Evolutionary conservation across 257 asterid species (phyloP).

Genomic region (Nicotiana benthamiana): DNA sequence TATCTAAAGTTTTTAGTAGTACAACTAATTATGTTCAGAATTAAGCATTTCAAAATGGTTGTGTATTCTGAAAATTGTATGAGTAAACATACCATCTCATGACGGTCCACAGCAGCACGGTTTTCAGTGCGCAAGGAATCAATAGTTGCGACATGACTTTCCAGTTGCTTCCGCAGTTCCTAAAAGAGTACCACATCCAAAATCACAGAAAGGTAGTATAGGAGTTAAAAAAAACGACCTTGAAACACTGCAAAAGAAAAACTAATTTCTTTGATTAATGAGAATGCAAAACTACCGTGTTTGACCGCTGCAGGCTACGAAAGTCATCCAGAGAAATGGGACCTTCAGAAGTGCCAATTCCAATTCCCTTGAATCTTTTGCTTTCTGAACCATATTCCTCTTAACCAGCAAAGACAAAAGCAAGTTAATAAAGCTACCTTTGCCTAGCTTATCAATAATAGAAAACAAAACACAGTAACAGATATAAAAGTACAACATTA

Average conservation of each 20-base stretch:
- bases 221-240: neutral
- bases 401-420: constrained; percentile 22
- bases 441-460: neutral
- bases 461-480: neutral
- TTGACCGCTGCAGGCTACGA: constrained; percentile 87
- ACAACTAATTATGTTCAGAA: neutral
- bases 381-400: constrained; percentile 61
- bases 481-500: neutral
- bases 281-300: constrained; percentile 41
- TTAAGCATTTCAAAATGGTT: neutral
- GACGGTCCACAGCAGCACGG: constrained; percentile 56
- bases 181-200: constrained; percentile 21
- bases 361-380: constrained; percentile 91
- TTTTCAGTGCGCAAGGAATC: constrained; percentile 58
- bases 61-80: neutral
- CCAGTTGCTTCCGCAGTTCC: constrained; percentile 91
- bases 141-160: constrained; percentile 58
- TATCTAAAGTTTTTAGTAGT: neutral
- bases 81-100: constrained; percentile 55
- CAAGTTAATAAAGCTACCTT: constrained; percentile 1
- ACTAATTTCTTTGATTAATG: neutral
- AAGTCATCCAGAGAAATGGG: constrained; percentile 95
- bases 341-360: constrained; percentile 86
- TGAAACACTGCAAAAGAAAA: constrained; percentile 3
- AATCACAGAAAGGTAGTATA: neutral